A percentile compares a stretch with the other conserved stretches of the same genome.
These are phyloP conservation scores for Metschnikowia picachoensis DNA, from an alignment of 805 yeast genomes.

Conservation along the genomic window DNA sequence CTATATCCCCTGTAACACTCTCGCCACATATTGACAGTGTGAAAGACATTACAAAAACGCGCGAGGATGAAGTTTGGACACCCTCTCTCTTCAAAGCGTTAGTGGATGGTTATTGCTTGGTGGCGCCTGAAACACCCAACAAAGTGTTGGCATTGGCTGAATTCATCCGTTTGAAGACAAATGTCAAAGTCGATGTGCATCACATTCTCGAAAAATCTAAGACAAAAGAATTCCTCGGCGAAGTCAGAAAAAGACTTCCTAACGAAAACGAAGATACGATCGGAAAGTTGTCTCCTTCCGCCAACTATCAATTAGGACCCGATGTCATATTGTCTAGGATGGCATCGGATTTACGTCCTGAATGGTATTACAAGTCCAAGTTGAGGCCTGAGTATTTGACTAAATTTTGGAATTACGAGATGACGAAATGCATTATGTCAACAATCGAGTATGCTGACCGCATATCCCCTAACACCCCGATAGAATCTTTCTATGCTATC, in stretches of 20 bases:
- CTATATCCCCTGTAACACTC: no score
- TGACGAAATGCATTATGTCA: conserved; percentile 16
- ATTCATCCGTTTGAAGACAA: conserved; percentile 2
- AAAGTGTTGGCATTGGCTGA: conserved; percentile 1
- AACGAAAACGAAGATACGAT: neutral
- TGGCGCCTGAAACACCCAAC: conserved; percentile 5
- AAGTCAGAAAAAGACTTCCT: neutral
- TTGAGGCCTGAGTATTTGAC: conserved; percentile 10
- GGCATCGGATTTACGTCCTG: conserved; percentile 4
- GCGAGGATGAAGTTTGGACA: conserved; percentile 6
- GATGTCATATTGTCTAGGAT: neutral
- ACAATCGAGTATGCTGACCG: conserved; percentile 18
- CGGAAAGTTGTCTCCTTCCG: neutral
- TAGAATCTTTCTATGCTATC: conserved; percentile 8
- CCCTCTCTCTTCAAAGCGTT: conserved; percentile 8
- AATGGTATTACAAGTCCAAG: conserved; percentile 12
- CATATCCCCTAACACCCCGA: conserved; percentile 4
- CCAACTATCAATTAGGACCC: neutral
- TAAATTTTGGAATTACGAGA: conserved; percentile 18
- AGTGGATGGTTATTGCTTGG: conserved; percentile 8
- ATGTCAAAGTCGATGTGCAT: neutral
- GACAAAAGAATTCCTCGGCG: conserved; percentile 1
- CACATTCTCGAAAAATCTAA: conserved; percentile 1
- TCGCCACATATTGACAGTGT: no score
- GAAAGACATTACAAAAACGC: no score